Conservation (phyloP, 176 grass and related monocot genomes). For the Metroxylon sagu region DNA sequence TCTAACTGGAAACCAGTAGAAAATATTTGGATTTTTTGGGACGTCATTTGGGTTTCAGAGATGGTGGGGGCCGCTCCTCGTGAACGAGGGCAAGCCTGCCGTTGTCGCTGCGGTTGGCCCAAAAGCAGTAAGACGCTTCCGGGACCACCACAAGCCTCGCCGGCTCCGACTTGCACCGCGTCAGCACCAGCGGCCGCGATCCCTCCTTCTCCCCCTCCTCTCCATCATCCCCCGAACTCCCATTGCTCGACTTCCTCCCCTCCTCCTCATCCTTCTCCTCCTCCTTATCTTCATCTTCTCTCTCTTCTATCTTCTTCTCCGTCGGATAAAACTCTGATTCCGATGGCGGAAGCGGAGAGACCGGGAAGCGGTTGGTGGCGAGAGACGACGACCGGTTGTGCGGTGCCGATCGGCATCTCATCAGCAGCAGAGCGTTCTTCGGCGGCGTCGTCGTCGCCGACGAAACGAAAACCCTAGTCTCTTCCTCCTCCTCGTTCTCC, state of each 20-base stretch:
- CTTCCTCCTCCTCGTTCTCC: constrained; percentile 18
- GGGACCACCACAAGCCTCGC: constrained; percentile 45
- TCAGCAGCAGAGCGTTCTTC: constrained; percentile 90
- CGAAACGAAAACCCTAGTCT: constrained; percentile 22
- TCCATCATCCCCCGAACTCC: neutral
- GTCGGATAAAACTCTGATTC: constrained; percentile 8
- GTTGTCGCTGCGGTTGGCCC: constrained; percentile 56
- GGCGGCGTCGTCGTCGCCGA: constrained; percentile 59
- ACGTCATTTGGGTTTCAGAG: neutral
- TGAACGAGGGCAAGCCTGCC: constrained; percentile 18
- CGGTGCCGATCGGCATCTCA: constrained; percentile 91
- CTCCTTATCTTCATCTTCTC: constrained; percentile 9
- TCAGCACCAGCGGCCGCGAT: constrained; percentile 61
- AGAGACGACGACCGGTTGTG: constrained; percentile 64
- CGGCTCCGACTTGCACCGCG: constrained; percentile 86
- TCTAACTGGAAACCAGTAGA: no score
- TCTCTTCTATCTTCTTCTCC: constrained; percentile 6
- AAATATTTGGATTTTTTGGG: no score
- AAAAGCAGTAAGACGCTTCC: constrained; percentile 42
- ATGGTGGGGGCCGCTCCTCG: constrained; percentile 21
- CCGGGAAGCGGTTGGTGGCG: constrained; percentile 31
- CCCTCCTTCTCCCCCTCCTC: neutral
- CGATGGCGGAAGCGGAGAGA: neutral
- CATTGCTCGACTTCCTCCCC: neutral
- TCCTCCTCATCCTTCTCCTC: neutral